These are phyloP conservation scores for Ambispora gerdemannii DNA, from an alignment of 192 early-diverging fungal genomes.

Conservation along the genomic window DNA sequence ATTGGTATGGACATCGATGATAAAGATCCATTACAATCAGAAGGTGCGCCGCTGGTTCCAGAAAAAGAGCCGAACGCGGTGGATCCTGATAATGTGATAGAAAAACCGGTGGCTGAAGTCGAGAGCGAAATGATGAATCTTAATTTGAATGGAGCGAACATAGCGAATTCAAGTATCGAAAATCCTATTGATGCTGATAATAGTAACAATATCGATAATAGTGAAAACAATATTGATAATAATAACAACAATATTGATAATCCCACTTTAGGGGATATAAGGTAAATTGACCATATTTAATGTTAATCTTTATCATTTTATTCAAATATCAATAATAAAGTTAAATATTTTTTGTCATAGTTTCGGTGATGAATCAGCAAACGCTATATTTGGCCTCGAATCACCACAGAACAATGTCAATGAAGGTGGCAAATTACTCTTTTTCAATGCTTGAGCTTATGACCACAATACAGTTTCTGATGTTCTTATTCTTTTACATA, in stretches of 20 bases:
- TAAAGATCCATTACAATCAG: conserved; percentile 35
- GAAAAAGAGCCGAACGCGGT: too few relatives aligned
- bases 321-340: background rate
- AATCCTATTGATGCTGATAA: background rate
- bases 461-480: background rate
- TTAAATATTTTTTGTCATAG: background rate
- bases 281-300: too few relatives aligned
- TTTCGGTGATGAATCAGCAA: background rate
- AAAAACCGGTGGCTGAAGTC: background rate
- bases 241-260: background rate
- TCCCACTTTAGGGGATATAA: too few relatives aligned
- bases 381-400: background rate
- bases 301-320: too few relatives aligned
- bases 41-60: conserved; percentile 3
- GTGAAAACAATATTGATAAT: background rate
- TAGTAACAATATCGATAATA: background rate
- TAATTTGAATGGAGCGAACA: background rate
- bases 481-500: background rate
- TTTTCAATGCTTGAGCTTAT: background rate
- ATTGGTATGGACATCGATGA: conserved; percentile 38
- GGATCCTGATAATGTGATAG: background rate
- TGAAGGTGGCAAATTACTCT: background rate
- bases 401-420: background rate
- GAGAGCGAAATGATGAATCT: background rate
- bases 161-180: background rate